Base-by-base conservation (phyloP, 129 eudicot genomes). In the Artemisia annua region DNA sequence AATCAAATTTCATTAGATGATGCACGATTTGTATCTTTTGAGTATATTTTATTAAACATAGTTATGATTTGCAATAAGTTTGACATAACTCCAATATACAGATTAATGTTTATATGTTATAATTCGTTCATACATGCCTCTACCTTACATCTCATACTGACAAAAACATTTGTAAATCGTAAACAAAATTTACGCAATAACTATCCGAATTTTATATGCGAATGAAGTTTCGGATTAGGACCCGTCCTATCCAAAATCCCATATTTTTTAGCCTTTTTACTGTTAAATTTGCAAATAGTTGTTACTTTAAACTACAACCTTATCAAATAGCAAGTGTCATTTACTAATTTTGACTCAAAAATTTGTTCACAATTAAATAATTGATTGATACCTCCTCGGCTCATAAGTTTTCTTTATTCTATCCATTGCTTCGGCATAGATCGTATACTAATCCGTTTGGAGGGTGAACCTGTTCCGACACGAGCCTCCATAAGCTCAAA, bases 181-280 rank as follows among this genome's bases (percentile, higher is more conserved):
- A 20, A 20, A 20, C 22, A n/a, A 20, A 20, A 20, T 1, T 0
- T 20, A 1, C 22, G 22, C 22, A n/a, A 20, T 20, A 20, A 20
- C 22, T 20, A 20, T 20, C 22, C 22, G 22, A 20, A 20, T 1
- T 20, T 20, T 20, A 20, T n/a, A 20, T 20, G 22, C 0, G 22
- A 20, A 20, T 20, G 22, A 69, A 82, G 87, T 70, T 87, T 93
- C 69, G 87, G 85, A 75, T 93, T 93, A 14, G 98, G 96, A 67
- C 96, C 98, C 1, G 98, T 89, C 98, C 98, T 30, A 93, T 84
- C 98, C 98, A 24, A 93, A 78, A 81, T 93, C 98, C 85, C 87
- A 50, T 14, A 93, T 75, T 46, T 76, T 52, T 83, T 69, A 9
- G 87, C 85, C 50, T 89, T 85, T 30, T 30, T 30, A 49, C 90